These are phyloP conservation scores for Cryphonectria radicalis DNA, from an alignment of 2,329 filamentous ascomycete genomes.

Conservation along the genomic window DNA sequence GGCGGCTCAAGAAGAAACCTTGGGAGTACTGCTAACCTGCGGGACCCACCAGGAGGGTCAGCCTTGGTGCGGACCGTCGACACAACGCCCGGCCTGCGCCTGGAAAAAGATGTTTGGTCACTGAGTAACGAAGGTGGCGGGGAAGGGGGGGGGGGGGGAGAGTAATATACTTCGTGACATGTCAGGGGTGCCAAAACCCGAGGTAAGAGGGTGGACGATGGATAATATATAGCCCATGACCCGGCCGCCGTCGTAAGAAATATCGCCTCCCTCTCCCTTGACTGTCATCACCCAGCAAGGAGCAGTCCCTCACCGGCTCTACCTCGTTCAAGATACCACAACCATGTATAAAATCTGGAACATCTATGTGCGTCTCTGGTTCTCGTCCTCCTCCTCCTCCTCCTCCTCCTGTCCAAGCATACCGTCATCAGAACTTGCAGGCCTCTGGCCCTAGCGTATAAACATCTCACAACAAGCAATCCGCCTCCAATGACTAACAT, in stretches of 20 bases:
- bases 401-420: background rate
- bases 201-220: background rate
- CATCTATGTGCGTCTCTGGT: slow-evolving; percentile 24
- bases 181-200: background rate
- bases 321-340: background rate
- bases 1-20: background rate
- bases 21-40: background rate
- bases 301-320: background rate
- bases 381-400: background rate
- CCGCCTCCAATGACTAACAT: background rate
- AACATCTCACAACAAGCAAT: background rate
- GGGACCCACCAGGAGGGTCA: background rate
- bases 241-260: background rate
- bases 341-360: slow-evolving; percentile 30
- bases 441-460: background rate
- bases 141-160: too few relatives aligned
- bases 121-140: background rate
- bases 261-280: background rate
- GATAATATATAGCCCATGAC: slow-evolving; percentile 4
- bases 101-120: background rate
- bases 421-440: background rate
- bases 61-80: background rate
- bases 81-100: background rate
- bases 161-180: background rate
- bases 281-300: background rate